These are phyloP conservation scores for Pyrus bretschneideri DNA, from an alignment of 306 rosid genomes.

Conservation along the genomic window DNA sequence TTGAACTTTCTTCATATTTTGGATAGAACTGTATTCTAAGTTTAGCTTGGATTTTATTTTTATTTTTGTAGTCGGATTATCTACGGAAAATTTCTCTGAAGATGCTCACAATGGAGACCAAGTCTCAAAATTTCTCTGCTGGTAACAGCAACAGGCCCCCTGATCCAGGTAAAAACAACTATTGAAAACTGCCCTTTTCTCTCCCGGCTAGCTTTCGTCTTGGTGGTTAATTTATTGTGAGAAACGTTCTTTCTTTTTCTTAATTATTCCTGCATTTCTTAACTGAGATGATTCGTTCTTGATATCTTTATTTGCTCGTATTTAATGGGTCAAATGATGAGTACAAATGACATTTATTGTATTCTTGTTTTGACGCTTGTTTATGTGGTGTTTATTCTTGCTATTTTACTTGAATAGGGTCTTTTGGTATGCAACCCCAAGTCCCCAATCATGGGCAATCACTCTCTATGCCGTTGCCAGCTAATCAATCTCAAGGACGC, in stretches of 20 bases:
- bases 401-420: conserved; percentile 30
- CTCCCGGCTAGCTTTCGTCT: neutral
- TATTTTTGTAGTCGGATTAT: neutral
- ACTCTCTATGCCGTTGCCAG: conserved; percentile 36
- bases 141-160: conserved; percentile 33
- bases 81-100: conserved; percentile 11
- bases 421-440: conserved; percentile 48
- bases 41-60: neutral
- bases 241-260: neutral
- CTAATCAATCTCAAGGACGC: conserved; percentile 57
- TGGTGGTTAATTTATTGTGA: neutral
- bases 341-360: neutral
- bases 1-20: neutral
- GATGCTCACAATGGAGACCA: conserved; percentile 59
- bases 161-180: conserved; percentile 29
- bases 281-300: neutral
- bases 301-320: neutral
- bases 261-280: neutral
- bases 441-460: conserved; percentile 52
- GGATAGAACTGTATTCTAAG: neutral
- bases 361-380: neutral
- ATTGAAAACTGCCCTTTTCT: neutral
- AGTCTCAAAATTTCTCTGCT: conserved; percentile 45
- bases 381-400: neutral
- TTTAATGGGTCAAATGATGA: neutral